Evolutionary conservation across 331 rosid genomes (phyloP), one percentile per base, ranked within the genome.

Genomic region (Acacia concinna): DNA sequence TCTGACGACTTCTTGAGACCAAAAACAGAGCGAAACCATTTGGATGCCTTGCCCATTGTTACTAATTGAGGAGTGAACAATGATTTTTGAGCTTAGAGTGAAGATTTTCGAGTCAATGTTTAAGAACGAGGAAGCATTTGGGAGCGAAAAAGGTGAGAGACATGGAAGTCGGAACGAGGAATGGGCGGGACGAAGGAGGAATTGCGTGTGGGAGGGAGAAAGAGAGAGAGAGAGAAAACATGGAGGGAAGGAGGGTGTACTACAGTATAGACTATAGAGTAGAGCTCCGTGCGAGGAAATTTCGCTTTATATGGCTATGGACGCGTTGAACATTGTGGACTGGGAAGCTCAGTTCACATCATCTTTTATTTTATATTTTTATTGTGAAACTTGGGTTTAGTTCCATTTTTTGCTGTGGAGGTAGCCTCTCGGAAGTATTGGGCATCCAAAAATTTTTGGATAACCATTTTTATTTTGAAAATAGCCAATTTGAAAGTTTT

Each of bases 11-110:
- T 93, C 47, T 73, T 90, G 1, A 89, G 90, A 68, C 94, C 91
- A 1, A 95, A 84, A n/a, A 95, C 75, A 1, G 82, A 84, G 28
- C 97, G 94, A 49, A 95, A 90, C 97, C 97, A 95, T 65, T 76
- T 84, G 1, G 94, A 78, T 2, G 99, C 97, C 68, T 81, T 95
- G 2, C 97, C 98, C 98, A 93, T 94, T 67, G 2, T 37, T 20
- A 8, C 17, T 17, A 9, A 63, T 31, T 6, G 34, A 30, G 71
- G 34, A 34, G 8, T 9, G 28, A 65, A 9, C 3, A 65, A 20
- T 35, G 72, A 15, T 20, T 20, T 32, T 3, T 5, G 28, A 21
- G 28, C 9, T 20, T 5, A 14, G 3, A 7, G 10, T 6, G 9
- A 17, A 28, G 67, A 17, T 2, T 62, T 21, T 20, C 12, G 32